A percentile compares a stretch with the other conserved stretches of the same genome.
phyloP scores from a whole-genome alignment of 2,329 filamentous ascomycete genomes.

The Mycosphaerella sp. region DNA sequence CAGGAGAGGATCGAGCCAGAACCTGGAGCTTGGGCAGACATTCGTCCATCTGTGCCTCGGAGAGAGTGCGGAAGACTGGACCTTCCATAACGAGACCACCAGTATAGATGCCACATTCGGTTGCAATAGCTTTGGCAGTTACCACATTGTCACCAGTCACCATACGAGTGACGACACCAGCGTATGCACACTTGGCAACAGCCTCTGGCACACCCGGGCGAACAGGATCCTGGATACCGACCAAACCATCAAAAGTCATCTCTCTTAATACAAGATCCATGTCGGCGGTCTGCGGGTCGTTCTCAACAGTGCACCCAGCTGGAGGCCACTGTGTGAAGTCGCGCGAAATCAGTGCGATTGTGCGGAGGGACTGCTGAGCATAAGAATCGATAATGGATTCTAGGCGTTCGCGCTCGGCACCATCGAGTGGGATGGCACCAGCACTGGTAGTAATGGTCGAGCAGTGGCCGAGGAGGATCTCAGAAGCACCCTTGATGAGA shows the following conservation, averaged over 20 bases:
- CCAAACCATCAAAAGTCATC: conserved; percentile 66
- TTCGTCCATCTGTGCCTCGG: conserved; percentile 43
- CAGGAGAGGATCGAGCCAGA: conserved; percentile 61
- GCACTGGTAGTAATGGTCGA: conserved; percentile 51
- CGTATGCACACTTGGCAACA: conserved; percentile 59
- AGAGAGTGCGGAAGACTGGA: conserved; percentile 41
- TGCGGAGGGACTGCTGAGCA: conserved; percentile 71
- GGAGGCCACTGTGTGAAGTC: conserved; percentile 76
- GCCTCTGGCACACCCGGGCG: conserved; percentile 61
- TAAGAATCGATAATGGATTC: conserved; percentile 67
- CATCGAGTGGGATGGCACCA: conserved; percentile 48
- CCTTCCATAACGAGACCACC: conserved; percentile 43
- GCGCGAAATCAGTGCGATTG: conserved; percentile 75
- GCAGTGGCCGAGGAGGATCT: conserved; percentile 46
- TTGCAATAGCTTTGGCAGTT: conserved; percentile 68
- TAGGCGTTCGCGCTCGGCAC: conserved; percentile 52
- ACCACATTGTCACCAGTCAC: conserved; percentile 67
- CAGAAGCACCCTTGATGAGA: conserved; percentile 48
- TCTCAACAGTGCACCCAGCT: conserved; percentile 52
- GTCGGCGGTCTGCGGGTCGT: conserved; percentile 57
- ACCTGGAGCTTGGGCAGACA: conserved; percentile 61
- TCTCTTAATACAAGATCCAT: conserved; percentile 65
- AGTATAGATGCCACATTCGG: conserved; percentile 62
- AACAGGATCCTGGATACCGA: conserved; percentile 69
- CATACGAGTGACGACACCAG: conserved; percentile 67